Conservation (phyloP, 108 stramenopile genomes). For the Poteriospumella lacustris region DNA sequence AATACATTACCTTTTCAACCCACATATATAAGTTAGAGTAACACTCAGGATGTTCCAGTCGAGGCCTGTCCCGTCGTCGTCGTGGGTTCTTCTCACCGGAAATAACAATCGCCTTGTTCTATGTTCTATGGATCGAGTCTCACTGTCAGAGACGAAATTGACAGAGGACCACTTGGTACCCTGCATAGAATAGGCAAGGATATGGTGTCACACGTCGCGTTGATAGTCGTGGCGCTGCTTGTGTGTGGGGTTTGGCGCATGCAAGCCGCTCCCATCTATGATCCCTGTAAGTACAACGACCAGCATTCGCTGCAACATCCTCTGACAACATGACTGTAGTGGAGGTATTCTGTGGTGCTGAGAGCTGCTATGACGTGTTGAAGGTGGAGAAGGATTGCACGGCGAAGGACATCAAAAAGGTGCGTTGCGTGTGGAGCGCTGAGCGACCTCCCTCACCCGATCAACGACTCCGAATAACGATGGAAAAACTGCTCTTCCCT, state of each 20-base stretch:
- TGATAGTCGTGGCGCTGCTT: not conserved
- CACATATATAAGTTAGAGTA: not conserved
- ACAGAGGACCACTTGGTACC: too few relatives aligned
- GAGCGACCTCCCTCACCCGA: too few relatives aligned
- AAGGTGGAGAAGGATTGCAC: not conserved
- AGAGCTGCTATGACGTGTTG: not conserved
- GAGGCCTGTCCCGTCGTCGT: not conserved
- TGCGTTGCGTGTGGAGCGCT: too few relatives aligned
- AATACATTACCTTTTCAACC: not conserved
- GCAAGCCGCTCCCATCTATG: not conserved
- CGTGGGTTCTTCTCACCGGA: not conserved
- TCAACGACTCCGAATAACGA: too few relatives aligned
- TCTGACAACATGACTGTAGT: not conserved
- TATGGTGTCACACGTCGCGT: too few relatives aligned
- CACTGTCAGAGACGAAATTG: not conserved
- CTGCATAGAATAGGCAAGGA: too few relatives aligned
- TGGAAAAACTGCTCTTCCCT: not conserved
- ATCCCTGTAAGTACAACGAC: not conserved
- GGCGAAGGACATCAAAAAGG: constrained; percentile 12
- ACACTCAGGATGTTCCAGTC: not conserved
- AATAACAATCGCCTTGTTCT: not conserved
- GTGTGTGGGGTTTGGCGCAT: not conserved
- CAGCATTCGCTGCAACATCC: not conserved
- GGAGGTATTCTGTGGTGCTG: constrained; percentile 9
- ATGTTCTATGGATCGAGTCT: not conserved